Percentiles rank a stretch among this genome's conserved stretches.
These are phyloP conservation scores for Arxiozyma telluris DNA, from an alignment of 1,139 yeast species.

Conservation along the genomic window DNA sequence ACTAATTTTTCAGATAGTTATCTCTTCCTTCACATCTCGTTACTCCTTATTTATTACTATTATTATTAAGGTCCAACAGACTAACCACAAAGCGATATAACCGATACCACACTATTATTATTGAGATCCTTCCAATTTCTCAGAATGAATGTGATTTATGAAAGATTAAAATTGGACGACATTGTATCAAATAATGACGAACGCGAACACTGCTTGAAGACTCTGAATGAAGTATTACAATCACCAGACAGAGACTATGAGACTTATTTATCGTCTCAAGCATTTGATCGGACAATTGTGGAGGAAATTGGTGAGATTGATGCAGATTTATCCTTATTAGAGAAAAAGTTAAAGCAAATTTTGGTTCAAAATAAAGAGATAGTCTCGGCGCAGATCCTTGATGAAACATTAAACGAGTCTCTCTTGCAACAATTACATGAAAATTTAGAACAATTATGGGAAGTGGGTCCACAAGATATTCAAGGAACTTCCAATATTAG, in stretches of 20 bases:
- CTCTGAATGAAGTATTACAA: slow-evolving; percentile 18
- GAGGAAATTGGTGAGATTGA: slow-evolving; percentile 45
- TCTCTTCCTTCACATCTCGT: neutral
- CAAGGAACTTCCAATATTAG: slow-evolving; percentile 9
- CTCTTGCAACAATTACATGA: slow-evolving; percentile 23
- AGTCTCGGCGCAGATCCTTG: slow-evolving; percentile 32
- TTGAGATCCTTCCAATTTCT: neutral
- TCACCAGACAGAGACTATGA: slow-evolving; percentile 17
- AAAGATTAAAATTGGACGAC: neutral
- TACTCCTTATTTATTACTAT: neutral
- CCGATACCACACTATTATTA: neutral
- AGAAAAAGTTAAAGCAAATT: slow-evolving; percentile 30
- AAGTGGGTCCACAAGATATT: slow-evolving; percentile 27
- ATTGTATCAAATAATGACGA: neutral
- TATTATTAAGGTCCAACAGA: no score
- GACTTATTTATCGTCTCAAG: slow-evolving; percentile 25
- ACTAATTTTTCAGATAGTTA: neutral
- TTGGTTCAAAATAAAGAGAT: slow-evolving; percentile 29
- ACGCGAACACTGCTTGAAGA: slow-evolving; percentile 9
- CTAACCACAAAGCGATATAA: no score
- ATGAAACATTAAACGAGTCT: slow-evolving; percentile 17
- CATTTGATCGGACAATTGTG: slow-evolving; percentile 28
- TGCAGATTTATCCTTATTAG: slow-evolving; percentile 34
- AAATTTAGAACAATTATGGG: slow-evolving; percentile 31
- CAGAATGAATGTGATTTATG: slow-evolving; percentile 2